These are phyloP conservation scores for Lachancea fermentati DNA, from an alignment of 805 yeast genomes.

Conservation along the genomic window DNA sequence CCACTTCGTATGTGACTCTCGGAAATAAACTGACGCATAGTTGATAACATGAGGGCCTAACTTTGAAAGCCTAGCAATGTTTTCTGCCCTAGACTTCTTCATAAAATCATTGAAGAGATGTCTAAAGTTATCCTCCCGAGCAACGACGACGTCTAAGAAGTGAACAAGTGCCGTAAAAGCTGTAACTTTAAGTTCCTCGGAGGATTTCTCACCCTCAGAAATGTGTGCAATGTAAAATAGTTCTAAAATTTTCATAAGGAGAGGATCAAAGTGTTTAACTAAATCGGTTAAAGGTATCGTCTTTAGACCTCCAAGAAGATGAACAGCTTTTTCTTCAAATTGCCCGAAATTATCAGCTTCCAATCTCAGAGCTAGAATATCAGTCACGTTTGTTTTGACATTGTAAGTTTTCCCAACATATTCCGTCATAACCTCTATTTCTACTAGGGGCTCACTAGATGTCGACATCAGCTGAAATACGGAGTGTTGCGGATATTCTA, in stretches of 20 bases:
- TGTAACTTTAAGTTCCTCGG: conserved; percentile 28
- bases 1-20: conserved; percentile 51
- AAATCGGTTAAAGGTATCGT: conserved; percentile 49
- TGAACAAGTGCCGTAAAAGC: conserved; percentile 55
- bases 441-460: conserved; percentile 37
- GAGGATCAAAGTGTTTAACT: conserved; percentile 55
- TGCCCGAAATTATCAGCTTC: conserved; percentile 4
- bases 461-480: conserved; percentile 41
- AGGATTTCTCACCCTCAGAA: conserved; percentile 13
- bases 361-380: conserved; percentile 47
- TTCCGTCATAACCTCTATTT: conserved; percentile 49
- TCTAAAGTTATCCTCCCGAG: conserved; percentile 59
- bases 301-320: conserved; percentile 44
- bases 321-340: conserved; percentile 42
- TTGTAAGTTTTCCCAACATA: conserved; percentile 68
- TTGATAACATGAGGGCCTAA: conserved; percentile 48
- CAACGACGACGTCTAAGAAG: conserved; percentile 55
- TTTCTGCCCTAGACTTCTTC: conserved; percentile 19
- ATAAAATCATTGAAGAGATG: conserved; percentile 50
- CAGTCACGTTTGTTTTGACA: conserved; percentile 48
- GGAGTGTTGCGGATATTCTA: conserved; percentile 43
- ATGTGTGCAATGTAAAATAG: conserved; percentile 29
- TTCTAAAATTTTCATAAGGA: conserved; percentile 38
- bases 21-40: conserved; percentile 42
- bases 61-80: conserved; percentile 34